These are phyloP conservation scores for Sordariomycetes sp. DNA, from an alignment of 2,329 filamentous ascomycete species.

Conservation along the genomic window DNA sequence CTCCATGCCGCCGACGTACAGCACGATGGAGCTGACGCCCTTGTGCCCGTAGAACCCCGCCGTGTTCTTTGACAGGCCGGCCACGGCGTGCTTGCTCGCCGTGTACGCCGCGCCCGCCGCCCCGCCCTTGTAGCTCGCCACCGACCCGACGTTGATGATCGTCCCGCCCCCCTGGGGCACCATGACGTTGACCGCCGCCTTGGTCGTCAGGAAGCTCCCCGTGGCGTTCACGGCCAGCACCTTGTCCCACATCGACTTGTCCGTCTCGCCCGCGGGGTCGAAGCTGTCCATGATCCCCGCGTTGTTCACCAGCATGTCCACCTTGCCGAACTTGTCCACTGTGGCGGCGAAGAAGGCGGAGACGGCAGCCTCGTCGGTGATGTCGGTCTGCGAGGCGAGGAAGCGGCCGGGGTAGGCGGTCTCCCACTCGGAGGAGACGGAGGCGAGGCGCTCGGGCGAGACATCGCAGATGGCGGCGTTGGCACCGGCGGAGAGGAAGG, in stretches of 20 bases:
- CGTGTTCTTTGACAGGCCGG: conserved; percentile 46
- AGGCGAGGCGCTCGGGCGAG: conserved; percentile 1
- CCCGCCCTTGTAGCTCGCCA: conserved; percentile 29
- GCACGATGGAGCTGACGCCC: conserved; percentile 39
- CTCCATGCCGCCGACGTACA: conserved; percentile 42
- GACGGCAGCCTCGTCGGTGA: conserved; percentile 3
- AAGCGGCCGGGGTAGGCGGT: background rate
- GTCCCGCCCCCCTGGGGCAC: conserved; percentile 21
- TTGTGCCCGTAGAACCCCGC: conserved; percentile 42
- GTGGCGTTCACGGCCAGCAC: conserved; percentile 47
- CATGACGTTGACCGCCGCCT: conserved; percentile 31
- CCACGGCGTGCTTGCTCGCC: conserved; percentile 39
- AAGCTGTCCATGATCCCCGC: conserved; percentile 48
- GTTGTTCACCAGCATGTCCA: conserved; percentile 48
- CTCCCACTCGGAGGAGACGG: background rate
- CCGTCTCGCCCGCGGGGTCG: conserved; percentile 35
- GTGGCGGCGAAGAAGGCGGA: conserved; percentile 4
- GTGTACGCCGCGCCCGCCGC: conserved; percentile 36
- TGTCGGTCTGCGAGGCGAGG: conserved; percentile 1
- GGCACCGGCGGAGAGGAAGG: conserved; percentile 25
- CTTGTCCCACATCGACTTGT: conserved; percentile 36
- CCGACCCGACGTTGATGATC: conserved; percentile 42
- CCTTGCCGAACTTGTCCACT: conserved; percentile 12
- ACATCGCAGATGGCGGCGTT: conserved; percentile 8
- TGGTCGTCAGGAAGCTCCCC: conserved; percentile 39